phyloP scores from a whole-genome alignment of 1,284 basidiomycete species.

The Grifola frondosa region DNA sequence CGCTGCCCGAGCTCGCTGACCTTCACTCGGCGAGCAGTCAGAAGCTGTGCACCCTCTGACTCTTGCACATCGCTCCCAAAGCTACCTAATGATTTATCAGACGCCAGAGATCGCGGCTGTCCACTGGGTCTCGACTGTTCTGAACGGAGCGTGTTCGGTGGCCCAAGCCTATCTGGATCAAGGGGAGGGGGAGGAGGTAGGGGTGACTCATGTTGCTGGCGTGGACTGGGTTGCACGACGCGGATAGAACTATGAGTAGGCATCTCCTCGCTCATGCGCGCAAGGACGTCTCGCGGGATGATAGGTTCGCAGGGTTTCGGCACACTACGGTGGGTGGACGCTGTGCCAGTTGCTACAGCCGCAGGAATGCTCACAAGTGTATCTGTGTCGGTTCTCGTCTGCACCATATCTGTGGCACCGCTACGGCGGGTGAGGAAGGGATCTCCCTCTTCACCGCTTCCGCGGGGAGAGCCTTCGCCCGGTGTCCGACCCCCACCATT shows the following conservation, averaged over 20 bases:
- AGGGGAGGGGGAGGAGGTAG: slow-evolving; percentile 41
- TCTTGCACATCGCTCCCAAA: slow-evolving; percentile 30
- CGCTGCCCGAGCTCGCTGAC: slow-evolving; percentile 42
- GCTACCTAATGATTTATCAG: slow-evolving; percentile 29
- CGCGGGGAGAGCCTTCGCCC: slow-evolving; percentile 64
- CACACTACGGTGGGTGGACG: slow-evolving; percentile 17
- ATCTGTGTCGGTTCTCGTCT: slow-evolving; percentile 28
- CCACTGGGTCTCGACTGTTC: slow-evolving; percentile 25
- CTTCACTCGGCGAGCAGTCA: slow-evolving; percentile 59
- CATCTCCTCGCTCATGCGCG: slow-evolving; percentile 25
- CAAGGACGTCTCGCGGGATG: slow-evolving; percentile 33
- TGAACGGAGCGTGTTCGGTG: slow-evolving; percentile 30
- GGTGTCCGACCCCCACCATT: slow-evolving; percentile 31
- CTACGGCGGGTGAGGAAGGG: slow-evolving; percentile 48
- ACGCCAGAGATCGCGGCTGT: slow-evolving; percentile 21
- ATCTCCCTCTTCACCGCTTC: slow-evolving; percentile 65
- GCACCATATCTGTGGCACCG: slow-evolving; percentile 25
- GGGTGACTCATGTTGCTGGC: slow-evolving; percentile 32
- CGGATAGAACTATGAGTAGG: slow-evolving; percentile 23
- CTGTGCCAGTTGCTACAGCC: slow-evolving; percentile 21
- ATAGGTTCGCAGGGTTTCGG: slow-evolving; percentile 26
- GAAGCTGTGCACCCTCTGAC: slow-evolving; percentile 47
- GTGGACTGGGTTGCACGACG: slow-evolving; percentile 26
- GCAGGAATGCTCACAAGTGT: slow-evolving; percentile 30
- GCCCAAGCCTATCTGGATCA: slow-evolving; percentile 27